These are phyloP conservation scores for Apodospora peruviana DNA, from an alignment of 495 filamentous ascomycete species.

Conservation along the genomic window DNA sequence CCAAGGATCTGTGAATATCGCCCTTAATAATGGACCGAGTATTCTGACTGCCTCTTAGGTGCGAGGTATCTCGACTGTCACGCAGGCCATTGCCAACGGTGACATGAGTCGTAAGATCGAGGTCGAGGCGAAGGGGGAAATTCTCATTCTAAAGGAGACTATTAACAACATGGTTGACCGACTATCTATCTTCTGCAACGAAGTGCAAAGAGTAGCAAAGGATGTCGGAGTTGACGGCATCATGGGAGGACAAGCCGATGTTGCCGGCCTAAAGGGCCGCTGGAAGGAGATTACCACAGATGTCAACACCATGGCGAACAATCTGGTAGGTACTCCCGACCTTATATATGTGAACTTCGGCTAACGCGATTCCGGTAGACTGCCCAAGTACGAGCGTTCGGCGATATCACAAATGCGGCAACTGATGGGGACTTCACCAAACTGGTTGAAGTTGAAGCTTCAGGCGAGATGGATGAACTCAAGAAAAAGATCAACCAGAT, in stretches of 20 bases:
- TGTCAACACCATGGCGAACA: conserved; percentile 98
- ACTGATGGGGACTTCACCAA: conserved; percentile 97
- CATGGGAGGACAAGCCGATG: conserved; percentile 97
- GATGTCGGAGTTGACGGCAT: conserved; percentile 98
- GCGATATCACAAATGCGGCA: conserved; percentile 94
- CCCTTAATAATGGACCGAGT: neutral
- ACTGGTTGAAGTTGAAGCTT: conserved; percentile 95
- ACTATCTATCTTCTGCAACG: conserved; percentile 92
- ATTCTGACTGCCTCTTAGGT: conserved; percentile 43
- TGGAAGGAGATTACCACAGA: conserved; percentile 99
- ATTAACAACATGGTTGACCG: conserved; percentile 99
- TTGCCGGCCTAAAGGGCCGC: conserved; percentile 84
- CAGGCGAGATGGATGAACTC: conserved; percentile 98
- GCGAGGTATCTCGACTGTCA: conserved; percentile 93
- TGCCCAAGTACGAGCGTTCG: conserved; percentile 95
- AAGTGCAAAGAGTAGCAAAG: conserved; percentile 91
- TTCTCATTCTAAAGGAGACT: conserved; percentile 88
- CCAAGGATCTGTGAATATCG: neutral
- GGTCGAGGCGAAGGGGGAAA: conserved; percentile 92
- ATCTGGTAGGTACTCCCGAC: conserved; percentile 49
- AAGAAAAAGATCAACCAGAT: conserved; percentile 99
- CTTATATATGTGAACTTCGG: neutral
- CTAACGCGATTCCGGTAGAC: conserved; percentile 43
- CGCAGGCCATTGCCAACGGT: conserved; percentile 87
- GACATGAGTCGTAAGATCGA: conserved; percentile 96